Base-by-base conservation (phyloP, 306 rosid genomes). In the Fragaria vesca region DNA sequence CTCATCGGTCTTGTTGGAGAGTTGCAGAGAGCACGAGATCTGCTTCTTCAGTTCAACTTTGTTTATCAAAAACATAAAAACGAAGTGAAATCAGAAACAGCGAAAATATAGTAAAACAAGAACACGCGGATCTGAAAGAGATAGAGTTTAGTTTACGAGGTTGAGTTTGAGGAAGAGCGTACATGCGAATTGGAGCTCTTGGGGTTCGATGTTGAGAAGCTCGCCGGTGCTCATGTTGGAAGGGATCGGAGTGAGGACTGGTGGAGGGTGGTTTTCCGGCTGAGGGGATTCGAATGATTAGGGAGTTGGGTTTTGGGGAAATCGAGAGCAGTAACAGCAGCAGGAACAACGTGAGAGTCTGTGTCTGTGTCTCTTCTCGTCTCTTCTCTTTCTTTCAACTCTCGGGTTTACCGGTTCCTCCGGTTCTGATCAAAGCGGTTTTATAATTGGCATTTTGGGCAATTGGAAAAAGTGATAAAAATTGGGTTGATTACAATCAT, bases 1-100 rank as follows among this genome's bases (percentile, higher is more conserved):
- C 47, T 88, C 69, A 60, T 93, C 91, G 16, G 91, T 83, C 85
- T 83, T 84, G 84, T 93, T 93, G 60, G 87, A 87, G 71, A 93
- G 88, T 65, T 84, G 95, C 86, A 91, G 78, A 76, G 95, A 84
- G 86, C 97, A 91, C 9, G 97, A 87, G 98, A 93, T 93, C 97
- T 91, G 98, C 92, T 91, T 93, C 95, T 84, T 86, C 97, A 92
- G 85, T 79, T 92, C 97, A 81, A 92, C 95, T 92, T 15, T 76
- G 78, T 52, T 42, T 4, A 34, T 11, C 26, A 20, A 74, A 50
- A 46, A 48, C 71, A 43, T 34, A 34, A 42, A 43, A 77, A 77
- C 54, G 55, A 3, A 13, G 45, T 15, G 20, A 63, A 77, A 86
- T 83, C 84, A 86, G 84, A 80, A 81, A 57, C 76, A 71, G 34